Conservation (phyloP, 2,329 filamentous ascomycete species). For the Periglandula ipomoeae region DNA sequence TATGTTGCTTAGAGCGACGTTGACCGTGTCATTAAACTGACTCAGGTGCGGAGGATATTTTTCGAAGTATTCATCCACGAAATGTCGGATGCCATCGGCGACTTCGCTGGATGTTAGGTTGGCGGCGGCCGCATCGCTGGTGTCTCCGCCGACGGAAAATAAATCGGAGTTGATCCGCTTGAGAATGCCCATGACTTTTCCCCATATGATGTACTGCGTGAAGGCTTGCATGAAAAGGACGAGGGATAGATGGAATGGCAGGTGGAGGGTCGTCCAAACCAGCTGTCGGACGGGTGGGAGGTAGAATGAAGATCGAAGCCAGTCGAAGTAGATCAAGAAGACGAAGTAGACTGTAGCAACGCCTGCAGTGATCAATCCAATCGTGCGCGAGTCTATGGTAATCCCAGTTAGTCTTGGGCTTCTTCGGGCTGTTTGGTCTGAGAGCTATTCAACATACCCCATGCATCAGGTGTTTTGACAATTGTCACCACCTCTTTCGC, state of each 20-base stretch:
- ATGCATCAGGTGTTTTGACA: conserved; percentile 30
- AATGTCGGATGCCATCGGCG: conserved; percentile 7
- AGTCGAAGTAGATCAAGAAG: conserved; percentile 46
- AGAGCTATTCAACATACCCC: conserved; percentile 23
- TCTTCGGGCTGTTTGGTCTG: neutral
- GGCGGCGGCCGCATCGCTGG: no score
- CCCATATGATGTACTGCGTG: conserved; percentile 45
- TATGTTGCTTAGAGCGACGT: conserved; percentile 19
- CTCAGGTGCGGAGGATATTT: conserved; percentile 19
- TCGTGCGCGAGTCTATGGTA: conserved; percentile 24
- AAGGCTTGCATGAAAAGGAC: conserved; percentile 55
- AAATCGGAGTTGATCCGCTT: conserved; percentile 11
- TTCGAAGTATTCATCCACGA: conserved; percentile 15
- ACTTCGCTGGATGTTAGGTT: neutral
- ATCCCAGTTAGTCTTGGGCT: conserved; percentile 4
- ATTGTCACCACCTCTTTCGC: conserved; percentile 40
- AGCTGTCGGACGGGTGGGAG: conserved; percentile 49
- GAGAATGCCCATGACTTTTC: conserved; percentile 27
- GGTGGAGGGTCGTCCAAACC: conserved; percentile 47
- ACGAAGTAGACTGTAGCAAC: conserved; percentile 34
- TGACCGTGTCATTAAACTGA: conserved; percentile 11
- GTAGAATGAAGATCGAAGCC: conserved; percentile 51
- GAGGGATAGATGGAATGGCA: conserved; percentile 54
- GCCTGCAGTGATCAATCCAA: conserved; percentile 30
- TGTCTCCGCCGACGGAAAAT: conserved; percentile 7